Percentiles rank a stretch among this genome's conserved stretches.
Evolutionary conservation across 2,329 filamentous ascomycete genomes (phyloP).

Genomic region (Colletotrichum tamarilloi): DNA sequence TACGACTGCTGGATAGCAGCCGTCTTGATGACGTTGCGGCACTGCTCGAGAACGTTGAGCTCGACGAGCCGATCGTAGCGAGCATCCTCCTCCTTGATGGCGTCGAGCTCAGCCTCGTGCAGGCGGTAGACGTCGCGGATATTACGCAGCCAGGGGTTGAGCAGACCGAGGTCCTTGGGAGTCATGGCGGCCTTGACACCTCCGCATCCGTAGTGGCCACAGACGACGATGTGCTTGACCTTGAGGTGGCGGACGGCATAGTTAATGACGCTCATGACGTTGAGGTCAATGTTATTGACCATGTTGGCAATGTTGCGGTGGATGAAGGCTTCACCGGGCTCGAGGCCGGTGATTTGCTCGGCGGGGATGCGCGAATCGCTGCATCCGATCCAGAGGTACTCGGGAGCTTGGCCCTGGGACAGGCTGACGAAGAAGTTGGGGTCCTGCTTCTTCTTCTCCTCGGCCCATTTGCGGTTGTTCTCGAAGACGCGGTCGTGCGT

Average conservation of each 20-base stretch:
- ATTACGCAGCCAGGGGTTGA: conserved; percentile 81
- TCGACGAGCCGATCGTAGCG: conserved; percentile 81
- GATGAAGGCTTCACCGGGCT: conserved; percentile 92
- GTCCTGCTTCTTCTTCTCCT: conserved; percentile 66
- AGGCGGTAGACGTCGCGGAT: conserved; percentile 80
- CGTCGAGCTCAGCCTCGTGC: conserved; percentile 76
- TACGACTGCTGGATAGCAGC: conserved; percentile 81
- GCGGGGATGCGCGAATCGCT: conserved; percentile 93
- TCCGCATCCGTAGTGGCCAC: conserved; percentile 83
- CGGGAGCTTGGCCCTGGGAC: conserved; percentile 72
- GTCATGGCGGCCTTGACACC: conserved; percentile 82
- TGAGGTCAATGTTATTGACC: conserved; percentile 82
- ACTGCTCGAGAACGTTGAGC: conserved; percentile 83
- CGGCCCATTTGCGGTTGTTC: conserved; percentile 75
- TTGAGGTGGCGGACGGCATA: conserved; percentile 85
- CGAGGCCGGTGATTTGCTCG: conserved; percentile 83
- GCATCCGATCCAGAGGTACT: conserved; percentile 91
- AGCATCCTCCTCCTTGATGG: conserved; percentile 66
- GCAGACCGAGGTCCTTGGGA: conserved; percentile 74
- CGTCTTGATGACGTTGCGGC: conserved; percentile 83
- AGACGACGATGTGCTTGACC: conserved; percentile 84
- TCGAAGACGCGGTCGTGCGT: conserved; percentile 76
- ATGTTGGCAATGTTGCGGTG: conserved; percentile 97
- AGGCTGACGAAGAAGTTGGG: conserved; percentile 75
- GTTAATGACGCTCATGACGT: conserved; percentile 83